A percentile compares a stretch with the other conserved stretches of the same genome.
phyloP scores from a whole-genome alignment of 164 flowering plant species.

The Magnolia changhungtana region DNA sequence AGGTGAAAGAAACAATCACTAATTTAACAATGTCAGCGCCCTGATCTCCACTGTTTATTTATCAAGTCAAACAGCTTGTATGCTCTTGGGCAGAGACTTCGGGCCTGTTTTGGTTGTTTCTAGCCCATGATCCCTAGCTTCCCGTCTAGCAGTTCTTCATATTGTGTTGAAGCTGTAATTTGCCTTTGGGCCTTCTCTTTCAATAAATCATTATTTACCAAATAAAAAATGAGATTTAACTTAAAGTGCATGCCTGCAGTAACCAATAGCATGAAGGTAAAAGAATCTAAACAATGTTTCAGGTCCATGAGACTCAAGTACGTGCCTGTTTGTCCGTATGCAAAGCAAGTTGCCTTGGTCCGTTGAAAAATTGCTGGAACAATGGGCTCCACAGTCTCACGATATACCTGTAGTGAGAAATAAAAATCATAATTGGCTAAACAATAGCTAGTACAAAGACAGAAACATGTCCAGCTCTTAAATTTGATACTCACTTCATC shows the following conservation, averaged over 20 bases:
- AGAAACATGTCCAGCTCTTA: neutral
- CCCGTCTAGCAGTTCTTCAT: too few species aligned
- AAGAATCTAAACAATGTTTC: neutral
- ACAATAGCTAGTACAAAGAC: neutral
- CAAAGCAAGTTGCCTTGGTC: constrained; percentile 97
- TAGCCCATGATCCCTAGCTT: too few species aligned
- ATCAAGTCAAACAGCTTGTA: too few species aligned
- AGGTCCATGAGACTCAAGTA: neutral
- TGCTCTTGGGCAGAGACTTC: too few species aligned
- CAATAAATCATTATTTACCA: too few species aligned
- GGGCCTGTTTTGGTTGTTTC: too few species aligned
- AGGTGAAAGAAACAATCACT: too few species aligned
- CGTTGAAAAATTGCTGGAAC: constrained; percentile 84
- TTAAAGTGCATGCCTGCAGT: neutral
- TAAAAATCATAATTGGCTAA: constrained; percentile 1
- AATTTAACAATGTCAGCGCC: too few species aligned
- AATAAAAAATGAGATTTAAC: too few species aligned
- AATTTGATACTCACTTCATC: constrained; percentile 62
- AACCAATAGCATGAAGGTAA: neutral
- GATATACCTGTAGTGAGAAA: constrained; percentile 55
- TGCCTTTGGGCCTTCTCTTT: too few species aligned
- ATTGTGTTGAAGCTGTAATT: too few species aligned
- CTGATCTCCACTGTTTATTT: too few species aligned
- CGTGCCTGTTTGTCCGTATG: constrained; percentile 96
- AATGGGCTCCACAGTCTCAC: constrained; percentile 82